A percentile compares a stretch with the other conserved stretches of the same genome.
phyloP scores from a whole-genome alignment of 495 filamentous ascomycete genomes.

The Haplographium delicatum region DNA sequence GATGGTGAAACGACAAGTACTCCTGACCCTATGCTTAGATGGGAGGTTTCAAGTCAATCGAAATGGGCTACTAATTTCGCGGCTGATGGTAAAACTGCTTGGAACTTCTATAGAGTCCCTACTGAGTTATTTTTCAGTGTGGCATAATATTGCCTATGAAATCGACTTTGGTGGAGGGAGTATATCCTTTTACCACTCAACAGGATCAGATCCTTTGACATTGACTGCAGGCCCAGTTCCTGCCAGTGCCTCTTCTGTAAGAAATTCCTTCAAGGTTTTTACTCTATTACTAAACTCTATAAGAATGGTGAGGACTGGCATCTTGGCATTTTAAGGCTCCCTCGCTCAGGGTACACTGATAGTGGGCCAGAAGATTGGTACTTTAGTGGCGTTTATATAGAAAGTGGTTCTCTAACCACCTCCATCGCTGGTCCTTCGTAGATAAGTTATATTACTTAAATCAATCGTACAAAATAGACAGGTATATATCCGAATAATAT shows the following conservation, averaged over 20 bases:
- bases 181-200: conserved; percentile 65
- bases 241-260: conserved; percentile 52
- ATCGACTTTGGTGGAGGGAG: conserved; percentile 51
- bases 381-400: conserved; percentile 68
- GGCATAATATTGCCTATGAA: conserved; percentile 63
- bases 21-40: conserved; percentile 41
- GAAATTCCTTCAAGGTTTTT: too few species aligned
- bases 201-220: conserved; percentile 48
- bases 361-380: conserved; percentile 58
- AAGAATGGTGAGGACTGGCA: conserved; percentile 72
- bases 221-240: conserved; percentile 51
- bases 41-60: conserved; percentile 44
- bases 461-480: neutral
- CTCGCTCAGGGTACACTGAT: conserved; percentile 47
- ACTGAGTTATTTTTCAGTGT: conserved; percentile 31
- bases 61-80: conserved; percentile 47
- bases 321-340: conserved; percentile 61
- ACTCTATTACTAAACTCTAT: too few species aligned
- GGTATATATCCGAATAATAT: neutral
- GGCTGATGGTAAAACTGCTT: conserved; percentile 31
- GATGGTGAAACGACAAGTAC: conserved; percentile 29
- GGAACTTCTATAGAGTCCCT: neutral
- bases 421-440: conserved; percentile 41
- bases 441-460: neutral
- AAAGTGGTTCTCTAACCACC: conserved; percentile 57